Conservation (phyloP, 257 asterid species). For the Ilex asprella region DNA sequence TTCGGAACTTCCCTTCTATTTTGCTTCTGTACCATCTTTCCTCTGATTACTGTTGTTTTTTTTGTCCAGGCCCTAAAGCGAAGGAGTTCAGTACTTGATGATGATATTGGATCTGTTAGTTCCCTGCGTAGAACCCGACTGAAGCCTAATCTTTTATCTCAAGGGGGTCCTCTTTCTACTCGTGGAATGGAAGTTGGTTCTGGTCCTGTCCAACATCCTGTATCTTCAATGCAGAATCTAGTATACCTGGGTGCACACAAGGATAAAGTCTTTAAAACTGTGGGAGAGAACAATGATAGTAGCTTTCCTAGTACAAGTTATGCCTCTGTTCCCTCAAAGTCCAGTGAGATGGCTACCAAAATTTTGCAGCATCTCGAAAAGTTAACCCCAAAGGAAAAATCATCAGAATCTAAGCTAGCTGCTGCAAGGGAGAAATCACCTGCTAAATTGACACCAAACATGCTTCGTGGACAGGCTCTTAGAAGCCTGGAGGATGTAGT, state of each 20-base stretch:
- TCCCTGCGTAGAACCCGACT: conserved; percentile 74
- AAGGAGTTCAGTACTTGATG: conserved; percentile 69
- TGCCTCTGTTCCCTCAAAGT: conserved; percentile 50
- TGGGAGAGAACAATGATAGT: conserved; percentile 33
- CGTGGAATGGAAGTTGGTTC: conserved; percentile 38
- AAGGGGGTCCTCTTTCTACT: conserved; percentile 24
- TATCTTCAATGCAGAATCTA: conserved; percentile 29
- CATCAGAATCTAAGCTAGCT: conserved; percentile 45
- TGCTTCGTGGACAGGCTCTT: conserved; percentile 55
- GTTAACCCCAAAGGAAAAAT: conserved; percentile 62
- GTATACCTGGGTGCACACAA: conserved; percentile 27
- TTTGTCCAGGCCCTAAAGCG: conserved; percentile 65
- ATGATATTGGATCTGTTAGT: conserved; percentile 68
- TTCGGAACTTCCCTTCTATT: conserved; percentile 2
- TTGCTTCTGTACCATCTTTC: too few relatives aligned
- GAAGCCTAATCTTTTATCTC: conserved; percentile 49
- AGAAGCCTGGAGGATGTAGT: conserved; percentile 51
- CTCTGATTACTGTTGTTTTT: background rate
- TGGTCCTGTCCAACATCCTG: conserved; percentile 12
- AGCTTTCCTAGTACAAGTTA: conserved; percentile 44
- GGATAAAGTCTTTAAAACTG: conserved; percentile 20
- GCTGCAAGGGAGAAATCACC: conserved; percentile 41
- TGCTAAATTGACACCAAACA: conserved; percentile 36
- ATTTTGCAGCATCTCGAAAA: conserved; percentile 79
- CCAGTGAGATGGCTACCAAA: conserved; percentile 72